phyloP scores from a whole-genome alignment of 2,329 filamentous ascomycete genomes.

The Botryotinia convoluta region DNA sequence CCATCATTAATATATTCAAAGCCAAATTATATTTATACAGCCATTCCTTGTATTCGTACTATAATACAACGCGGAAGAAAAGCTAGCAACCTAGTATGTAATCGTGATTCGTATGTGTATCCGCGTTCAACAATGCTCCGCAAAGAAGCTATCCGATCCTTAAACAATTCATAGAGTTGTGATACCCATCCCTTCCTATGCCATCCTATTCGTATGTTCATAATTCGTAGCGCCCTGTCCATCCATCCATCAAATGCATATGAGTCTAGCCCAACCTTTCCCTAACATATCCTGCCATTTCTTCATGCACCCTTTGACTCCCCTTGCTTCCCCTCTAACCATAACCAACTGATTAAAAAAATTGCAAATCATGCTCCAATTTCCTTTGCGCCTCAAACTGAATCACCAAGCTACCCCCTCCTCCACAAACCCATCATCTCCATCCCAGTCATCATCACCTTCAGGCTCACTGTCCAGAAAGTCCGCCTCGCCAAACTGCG shows the following conservation, averaged over 20 bases:
- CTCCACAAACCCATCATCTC: conserved; percentile 23
- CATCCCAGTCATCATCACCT: conserved; percentile 52
- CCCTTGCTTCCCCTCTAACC: neutral
- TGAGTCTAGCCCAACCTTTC: neutral
- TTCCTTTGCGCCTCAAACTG: neutral
- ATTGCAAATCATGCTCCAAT: neutral
- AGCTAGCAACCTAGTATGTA: neutral
- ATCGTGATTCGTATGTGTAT: neutral
- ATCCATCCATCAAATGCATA: neutral
- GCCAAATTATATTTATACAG: neutral
- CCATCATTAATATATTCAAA: neutral
- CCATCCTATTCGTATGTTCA: neutral
- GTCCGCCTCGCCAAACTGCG: conserved; percentile 67
- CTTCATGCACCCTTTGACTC: neutral
- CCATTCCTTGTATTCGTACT: neutral
- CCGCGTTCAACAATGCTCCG: neutral
- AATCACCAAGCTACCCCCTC: conserved; percentile 15
- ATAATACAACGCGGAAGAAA: neutral
- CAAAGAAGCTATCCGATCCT: neutral
- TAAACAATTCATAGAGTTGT: neutral
- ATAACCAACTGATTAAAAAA: neutral
- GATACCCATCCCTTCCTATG: neutral
- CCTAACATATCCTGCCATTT: neutral
- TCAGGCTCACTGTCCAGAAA: conserved; percentile 61
- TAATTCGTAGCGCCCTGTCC: neutral